Conservation (phyloP, 1,284 basidiomycete genomes). For the Malassezia psittaci region DNA sequence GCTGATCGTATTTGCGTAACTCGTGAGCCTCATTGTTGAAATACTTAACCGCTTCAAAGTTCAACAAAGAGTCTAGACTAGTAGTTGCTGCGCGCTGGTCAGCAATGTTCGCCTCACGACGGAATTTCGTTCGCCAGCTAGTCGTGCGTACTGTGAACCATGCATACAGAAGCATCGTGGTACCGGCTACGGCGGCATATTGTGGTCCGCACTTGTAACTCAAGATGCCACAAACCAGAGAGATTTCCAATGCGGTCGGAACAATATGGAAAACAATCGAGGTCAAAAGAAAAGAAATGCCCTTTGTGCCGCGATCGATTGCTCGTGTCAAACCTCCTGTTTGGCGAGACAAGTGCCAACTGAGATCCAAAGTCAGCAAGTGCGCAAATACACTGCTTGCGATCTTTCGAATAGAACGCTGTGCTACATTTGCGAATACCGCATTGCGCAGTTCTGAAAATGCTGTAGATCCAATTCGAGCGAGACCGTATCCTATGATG, state of each 20-base stretch:
- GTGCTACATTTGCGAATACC: conserved; percentile 89
- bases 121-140: conserved; percentile 89
- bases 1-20: conserved; percentile 79
- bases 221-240: conserved; percentile 91
- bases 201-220: conserved; percentile 95
- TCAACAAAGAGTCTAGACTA: conserved; percentile 89
- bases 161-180: conserved; percentile 79
- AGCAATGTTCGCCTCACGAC: conserved; percentile 85
- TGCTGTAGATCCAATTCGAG: conserved; percentile 75
- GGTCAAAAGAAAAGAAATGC: conserved; percentile 87
- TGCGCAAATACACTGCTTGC: conserved; percentile 89
- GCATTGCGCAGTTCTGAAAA: conserved; percentile 90
- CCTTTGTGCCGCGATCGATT: conserved; percentile 94
- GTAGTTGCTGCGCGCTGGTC: conserved; percentile 91
- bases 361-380: conserved; percentile 76
- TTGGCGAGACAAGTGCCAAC: conserved; percentile 83
- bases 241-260: conserved; percentile 89
- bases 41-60: conserved; percentile 97
- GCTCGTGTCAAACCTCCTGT: conserved; percentile 91
- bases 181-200: conserved; percentile 79
- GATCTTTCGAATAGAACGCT: conserved; percentile 83
- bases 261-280: conserved; percentile 90
- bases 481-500: conserved; percentile 81
- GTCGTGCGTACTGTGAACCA: conserved; percentile 97
- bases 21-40: conserved; percentile 96